Conservation (phyloP, 352 stramenopile species). For the Pythium periplocum region DNA sequence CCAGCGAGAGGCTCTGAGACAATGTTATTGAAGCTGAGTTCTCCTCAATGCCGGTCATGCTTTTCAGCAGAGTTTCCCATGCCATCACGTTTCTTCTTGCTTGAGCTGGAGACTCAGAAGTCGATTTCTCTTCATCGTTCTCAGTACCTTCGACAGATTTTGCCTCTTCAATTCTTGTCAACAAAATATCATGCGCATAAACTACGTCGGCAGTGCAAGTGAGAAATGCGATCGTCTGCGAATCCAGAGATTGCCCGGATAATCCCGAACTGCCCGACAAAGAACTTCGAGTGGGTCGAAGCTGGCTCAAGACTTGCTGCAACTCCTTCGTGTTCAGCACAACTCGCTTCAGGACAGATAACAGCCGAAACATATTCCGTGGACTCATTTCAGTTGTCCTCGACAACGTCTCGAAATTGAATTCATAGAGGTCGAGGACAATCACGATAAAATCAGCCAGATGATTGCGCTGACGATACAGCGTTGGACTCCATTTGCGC, state of each 20-base stretch:
- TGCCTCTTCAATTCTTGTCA: not conserved
- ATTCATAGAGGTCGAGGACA: conserved; percentile 51
- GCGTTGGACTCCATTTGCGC: conserved; percentile 43
- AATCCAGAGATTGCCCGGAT: not conserved
- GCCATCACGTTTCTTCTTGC: no score
- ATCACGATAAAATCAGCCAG: conserved; percentile 54
- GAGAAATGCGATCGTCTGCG: not conserved
- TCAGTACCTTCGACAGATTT: no score
- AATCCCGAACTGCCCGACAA: not conserved
- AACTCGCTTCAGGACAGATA: conserved; percentile 18
- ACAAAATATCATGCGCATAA: not conserved
- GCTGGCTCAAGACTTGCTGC: conserved; percentile 33
- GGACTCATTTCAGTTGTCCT: conserved; percentile 30
- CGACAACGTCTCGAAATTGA: conserved; percentile 30
- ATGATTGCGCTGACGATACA: conserved; percentile 24
- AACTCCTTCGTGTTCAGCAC: conserved; percentile 41
- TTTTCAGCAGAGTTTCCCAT: no score
- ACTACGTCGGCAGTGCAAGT: not conserved
- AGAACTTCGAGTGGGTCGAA: conserved; percentile 25
- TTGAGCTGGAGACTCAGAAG: no score
- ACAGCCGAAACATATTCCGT: conserved; percentile 20
- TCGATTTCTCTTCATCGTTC: no score
- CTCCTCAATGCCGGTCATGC: no score
- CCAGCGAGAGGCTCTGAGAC: no score
- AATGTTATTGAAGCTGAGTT: no score